A percentile compares a stretch with the other conserved stretches of the same genome.
These are phyloP conservation scores for Leucosporidium yakuticum DNA, from an alignment of 768 basidiomycete species.

Conservation along the genomic window DNA sequence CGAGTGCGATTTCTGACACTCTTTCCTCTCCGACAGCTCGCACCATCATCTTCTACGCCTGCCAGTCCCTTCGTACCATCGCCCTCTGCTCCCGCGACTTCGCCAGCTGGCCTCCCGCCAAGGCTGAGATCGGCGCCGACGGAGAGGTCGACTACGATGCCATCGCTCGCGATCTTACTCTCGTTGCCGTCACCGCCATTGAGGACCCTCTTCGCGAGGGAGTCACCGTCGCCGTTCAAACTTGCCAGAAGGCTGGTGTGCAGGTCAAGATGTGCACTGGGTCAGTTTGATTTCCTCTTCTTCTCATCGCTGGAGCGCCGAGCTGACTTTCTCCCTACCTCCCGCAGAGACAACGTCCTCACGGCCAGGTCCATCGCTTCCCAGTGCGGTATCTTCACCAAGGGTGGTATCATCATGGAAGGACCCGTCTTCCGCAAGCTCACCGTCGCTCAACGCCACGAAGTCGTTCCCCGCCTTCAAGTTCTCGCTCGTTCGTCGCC, in stretches of 20 bases:
- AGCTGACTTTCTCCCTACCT: not conserved
- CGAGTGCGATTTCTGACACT: not conserved
- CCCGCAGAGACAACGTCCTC: constrained; percentile 33
- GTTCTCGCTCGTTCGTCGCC: constrained; percentile 96
- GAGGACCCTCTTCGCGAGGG: constrained; percentile 91
- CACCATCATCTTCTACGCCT: constrained; percentile 96
- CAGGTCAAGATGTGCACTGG: constrained; percentile 95
- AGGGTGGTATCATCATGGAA: constrained; percentile 96
- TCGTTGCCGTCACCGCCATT: constrained; percentile 87
- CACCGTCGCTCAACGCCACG: constrained; percentile 60
- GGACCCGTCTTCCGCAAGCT: constrained; percentile 87
- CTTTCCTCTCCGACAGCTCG: constrained; percentile 45
- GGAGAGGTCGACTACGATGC: constrained; percentile 51
- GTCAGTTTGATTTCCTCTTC: constrained; percentile 16
- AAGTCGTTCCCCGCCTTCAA: constrained; percentile 84
- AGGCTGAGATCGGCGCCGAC: constrained; percentile 27
- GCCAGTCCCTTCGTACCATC: constrained; percentile 89
- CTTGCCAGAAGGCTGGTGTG: constrained; percentile 84
- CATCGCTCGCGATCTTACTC: constrained; percentile 65
- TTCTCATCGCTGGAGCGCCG: not conserved
- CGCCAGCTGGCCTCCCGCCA: constrained; percentile 69
- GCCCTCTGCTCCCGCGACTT: constrained; percentile 91
- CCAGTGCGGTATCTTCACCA: constrained; percentile 90
- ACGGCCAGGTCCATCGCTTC: constrained; percentile 92
- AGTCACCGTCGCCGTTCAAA: constrained; percentile 78